Evolutionary conservation across 345 rosid species (phyloP).

Genomic region (Eucalyptus cloeziana): DNA sequence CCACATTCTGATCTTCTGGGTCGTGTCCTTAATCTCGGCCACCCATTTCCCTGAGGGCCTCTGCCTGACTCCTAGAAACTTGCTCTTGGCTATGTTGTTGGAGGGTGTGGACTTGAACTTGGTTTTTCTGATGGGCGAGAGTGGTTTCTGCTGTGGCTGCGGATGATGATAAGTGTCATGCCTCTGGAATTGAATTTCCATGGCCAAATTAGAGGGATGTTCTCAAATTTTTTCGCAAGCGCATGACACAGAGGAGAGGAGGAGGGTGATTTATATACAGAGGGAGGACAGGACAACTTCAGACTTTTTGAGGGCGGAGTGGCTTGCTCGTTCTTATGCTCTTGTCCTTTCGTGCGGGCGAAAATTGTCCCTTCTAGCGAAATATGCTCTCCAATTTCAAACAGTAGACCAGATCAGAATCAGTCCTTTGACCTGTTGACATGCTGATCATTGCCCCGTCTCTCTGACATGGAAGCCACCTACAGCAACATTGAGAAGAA

Average conservation of each 20-base stretch:
- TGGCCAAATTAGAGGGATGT: background rate
- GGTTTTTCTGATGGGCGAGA: background rate
- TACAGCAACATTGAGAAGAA: background rate
- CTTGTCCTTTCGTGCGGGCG: slow-evolving; percentile 2
- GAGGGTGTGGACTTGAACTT: slow-evolving; percentile 9
- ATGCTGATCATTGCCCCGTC: background rate
- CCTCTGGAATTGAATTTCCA: slow-evolving; percentile 8
- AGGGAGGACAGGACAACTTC: background rate
- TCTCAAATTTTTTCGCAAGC: background rate
- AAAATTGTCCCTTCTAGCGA: background rate
- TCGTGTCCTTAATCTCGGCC: slow-evolving; percentile 88
- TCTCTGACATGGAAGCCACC: slow-evolving; percentile 11
- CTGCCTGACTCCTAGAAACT: slow-evolving; percentile 81
- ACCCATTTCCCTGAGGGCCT: slow-evolving; percentile 95
- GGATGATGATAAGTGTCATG: background rate
- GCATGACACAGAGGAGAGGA: background rate
- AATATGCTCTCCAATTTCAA: background rate
- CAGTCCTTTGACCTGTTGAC: background rate
- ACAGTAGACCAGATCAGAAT: background rate
- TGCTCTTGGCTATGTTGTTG: slow-evolving; percentile 11
- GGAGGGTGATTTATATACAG: slow-evolving; percentile 2
- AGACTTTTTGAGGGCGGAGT: slow-evolving; percentile 11
- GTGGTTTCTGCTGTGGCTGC: background rate
- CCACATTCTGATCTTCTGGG: slow-evolving; percentile 89
- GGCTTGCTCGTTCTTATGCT: slow-evolving; percentile 34